A percentile compares a stretch with the other conserved stretches of the same genome.
These are phyloP conservation scores for Saccharomyces jurei DNA, from an alignment of 805 yeast genomes.

Conservation along the genomic window DNA sequence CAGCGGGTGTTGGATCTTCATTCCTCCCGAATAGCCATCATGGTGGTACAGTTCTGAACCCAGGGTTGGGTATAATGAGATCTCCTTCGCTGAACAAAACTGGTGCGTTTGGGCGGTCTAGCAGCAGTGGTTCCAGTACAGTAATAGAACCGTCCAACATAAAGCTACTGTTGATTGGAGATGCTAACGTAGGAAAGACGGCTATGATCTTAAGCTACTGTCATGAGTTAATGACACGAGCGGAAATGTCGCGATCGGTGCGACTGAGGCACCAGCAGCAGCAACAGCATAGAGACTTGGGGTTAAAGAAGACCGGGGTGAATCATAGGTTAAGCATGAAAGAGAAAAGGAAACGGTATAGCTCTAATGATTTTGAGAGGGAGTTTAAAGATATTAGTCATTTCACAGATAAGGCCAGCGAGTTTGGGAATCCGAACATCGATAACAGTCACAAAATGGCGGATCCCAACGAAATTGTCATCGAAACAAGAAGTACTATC, in stretches of 20 bases:
- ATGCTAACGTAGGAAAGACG: conserved; percentile 43
- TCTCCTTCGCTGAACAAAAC: neutral
- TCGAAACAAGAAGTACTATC: conserved; percentile 35
- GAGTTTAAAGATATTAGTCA: conserved; percentile 8
- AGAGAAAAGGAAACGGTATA: conserved; percentile 24
- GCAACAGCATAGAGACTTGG: conserved; percentile 2
- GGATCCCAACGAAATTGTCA: conserved; percentile 27
- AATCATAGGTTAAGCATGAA: conserved; percentile 2
- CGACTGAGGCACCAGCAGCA: conserved; percentile 1
- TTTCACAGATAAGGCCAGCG: neutral
- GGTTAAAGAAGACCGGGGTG: conserved; percentile 10
- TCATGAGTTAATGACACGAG: conserved; percentile 28
- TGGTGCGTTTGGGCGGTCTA: neutral
- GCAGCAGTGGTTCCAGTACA: neutral
- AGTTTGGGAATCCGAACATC: conserved; percentile 1
- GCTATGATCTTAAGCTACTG: conserved; percentile 39
- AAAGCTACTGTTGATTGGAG: conserved; percentile 37
- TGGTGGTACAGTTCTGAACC: neutral
- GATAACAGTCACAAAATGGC: conserved; percentile 4
- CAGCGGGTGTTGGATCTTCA: neutral
- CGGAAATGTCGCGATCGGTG: conserved; percentile 7
- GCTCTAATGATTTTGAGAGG: conserved; percentile 29
- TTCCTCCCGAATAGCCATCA: neutral
- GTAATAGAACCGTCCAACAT: conserved; percentile 15
- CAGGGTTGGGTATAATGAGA: neutral